phyloP scores from a whole-genome alignment of 352 stramenopile genomes.

The Sclerospora graminicola region DNA sequence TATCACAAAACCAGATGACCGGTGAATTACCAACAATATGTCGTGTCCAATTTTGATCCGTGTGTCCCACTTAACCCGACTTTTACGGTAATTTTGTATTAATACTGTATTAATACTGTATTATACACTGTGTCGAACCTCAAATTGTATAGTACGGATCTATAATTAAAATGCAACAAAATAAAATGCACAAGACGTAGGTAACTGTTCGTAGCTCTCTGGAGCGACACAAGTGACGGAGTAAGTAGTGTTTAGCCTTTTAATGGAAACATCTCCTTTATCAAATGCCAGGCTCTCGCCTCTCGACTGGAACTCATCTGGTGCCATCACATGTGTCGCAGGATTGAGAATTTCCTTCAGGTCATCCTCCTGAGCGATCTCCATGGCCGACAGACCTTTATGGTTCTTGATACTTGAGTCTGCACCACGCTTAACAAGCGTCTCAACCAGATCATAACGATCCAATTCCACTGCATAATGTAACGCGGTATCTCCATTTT shows the following conservation, averaged over 20 bases:
- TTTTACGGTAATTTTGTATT: no score
- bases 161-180: no score
- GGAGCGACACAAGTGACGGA: slow-evolving; percentile 38
- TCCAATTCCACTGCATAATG: slow-evolving; percentile 81
- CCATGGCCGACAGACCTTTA: slow-evolving; percentile 49
- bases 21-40: no score
- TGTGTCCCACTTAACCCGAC: no score
- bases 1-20: no score
- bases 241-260: slow-evolving; percentile 12
- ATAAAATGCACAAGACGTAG: no score
- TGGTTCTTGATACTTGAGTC: slow-evolving; percentile 66
- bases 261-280: slow-evolving; percentile 12
- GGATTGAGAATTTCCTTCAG: slow-evolving; percentile 70
- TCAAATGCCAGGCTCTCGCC: slow-evolving; percentile 13
- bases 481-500: slow-evolving; percentile 76
- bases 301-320: slow-evolving; percentile 17
- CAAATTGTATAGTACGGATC: no score
- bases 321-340: slow-evolving; percentile 25
- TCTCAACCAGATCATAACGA: slow-evolving; percentile 73
- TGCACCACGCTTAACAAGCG: slow-evolving; percentile 79
- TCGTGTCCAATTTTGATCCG: no score
- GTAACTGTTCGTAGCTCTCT: slow-evolving; percentile 60
- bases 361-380: slow-evolving; percentile 70
- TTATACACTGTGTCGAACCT: no score
- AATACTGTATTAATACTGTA: no score